Percentiles rank a stretch among this genome's conserved stretches.
Conservation (phyloP, 768 basidiomycete genomes). For the Tulasnella sp. region DNA sequence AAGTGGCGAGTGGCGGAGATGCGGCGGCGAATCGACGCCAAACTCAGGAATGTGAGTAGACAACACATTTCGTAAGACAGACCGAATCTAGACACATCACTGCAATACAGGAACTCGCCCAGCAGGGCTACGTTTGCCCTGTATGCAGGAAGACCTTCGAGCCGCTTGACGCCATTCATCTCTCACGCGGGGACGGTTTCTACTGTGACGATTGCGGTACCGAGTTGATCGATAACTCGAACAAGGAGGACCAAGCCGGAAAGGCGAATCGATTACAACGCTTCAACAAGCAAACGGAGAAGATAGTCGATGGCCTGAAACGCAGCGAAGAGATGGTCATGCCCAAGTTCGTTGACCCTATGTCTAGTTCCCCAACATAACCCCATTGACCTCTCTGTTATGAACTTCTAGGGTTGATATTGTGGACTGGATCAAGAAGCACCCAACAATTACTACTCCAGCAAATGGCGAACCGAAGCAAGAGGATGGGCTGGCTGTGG, state of each 20-base stretch:
- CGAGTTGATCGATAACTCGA: constrained; percentile 86
- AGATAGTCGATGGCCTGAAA: constrained; percentile 76
- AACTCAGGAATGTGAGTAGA: constrained; percentile 67
- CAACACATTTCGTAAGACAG: neutral
- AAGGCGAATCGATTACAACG: constrained; percentile 93
- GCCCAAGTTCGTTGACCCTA: constrained; percentile 50
- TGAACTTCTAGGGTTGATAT: constrained; percentile 59
- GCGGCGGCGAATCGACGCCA: constrained; percentile 80
- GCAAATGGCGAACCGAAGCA: constrained; percentile 40
- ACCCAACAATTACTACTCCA: constrained; percentile 31
- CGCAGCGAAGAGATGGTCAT: constrained; percentile 81
- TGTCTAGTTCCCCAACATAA: constrained; percentile 19
- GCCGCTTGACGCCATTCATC: constrained; percentile 71
- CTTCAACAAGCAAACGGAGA: constrained; percentile 84
- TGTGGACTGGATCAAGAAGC: constrained; percentile 65
- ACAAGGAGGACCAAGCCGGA: constrained; percentile 70
- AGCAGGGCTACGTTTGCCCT: constrained; percentile 95
- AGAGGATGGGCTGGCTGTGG: constrained; percentile 58
- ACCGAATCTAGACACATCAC: neutral
- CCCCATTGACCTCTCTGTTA: neutral
- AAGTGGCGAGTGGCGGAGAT: constrained; percentile 95
- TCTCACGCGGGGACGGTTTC: constrained; percentile 47
- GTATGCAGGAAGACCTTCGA: constrained; percentile 76
- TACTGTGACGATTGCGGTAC: constrained; percentile 77
- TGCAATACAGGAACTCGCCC: constrained; percentile 73